A percentile compares a stretch with the other conserved stretches of the same genome.
Evolutionary conservation across 2,329 filamentous ascomycete species (phyloP).

Genomic region (Aquanectria penicillioides): DNA sequence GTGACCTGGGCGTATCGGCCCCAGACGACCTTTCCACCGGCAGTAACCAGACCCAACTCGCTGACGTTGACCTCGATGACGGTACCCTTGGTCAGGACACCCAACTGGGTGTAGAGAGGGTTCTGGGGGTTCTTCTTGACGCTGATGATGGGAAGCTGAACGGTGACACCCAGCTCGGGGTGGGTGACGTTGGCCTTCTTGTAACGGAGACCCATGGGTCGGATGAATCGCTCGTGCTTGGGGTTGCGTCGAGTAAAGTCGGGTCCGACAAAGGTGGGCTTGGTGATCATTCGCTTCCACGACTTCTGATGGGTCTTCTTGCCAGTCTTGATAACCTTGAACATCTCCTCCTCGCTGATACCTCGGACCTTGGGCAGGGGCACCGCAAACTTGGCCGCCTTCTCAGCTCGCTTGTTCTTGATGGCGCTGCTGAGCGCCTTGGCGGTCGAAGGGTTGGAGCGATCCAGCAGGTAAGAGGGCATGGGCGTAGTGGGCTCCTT

Average conservation of each 20-base stretch:
- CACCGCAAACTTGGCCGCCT: conserved; percentile 92
- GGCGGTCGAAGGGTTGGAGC: conserved; percentile 66
- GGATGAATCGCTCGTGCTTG: conserved; percentile 72
- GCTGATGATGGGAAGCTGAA: conserved; percentile 82
- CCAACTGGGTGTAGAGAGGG: conserved; percentile 90
- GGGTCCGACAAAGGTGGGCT: conserved; percentile 79
- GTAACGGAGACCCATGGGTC: conserved; percentile 61
- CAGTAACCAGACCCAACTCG: conserved; percentile 90
- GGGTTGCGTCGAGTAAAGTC: conserved; percentile 92
- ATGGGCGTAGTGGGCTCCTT: conserved; percentile 85
- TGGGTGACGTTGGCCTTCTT: conserved; percentile 69
- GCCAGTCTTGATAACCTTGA: conserved; percentile 94
- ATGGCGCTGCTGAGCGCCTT: conserved; percentile 85
- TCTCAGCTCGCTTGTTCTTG: conserved; percentile 95
- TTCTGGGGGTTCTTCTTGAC: conserved; percentile 79
- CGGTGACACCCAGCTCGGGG: conserved; percentile 85
- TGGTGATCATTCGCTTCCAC: conserved; percentile 76
- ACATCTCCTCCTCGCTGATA: conserved; percentile 97
- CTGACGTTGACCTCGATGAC: conserved; percentile 90
- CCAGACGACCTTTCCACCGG: conserved; percentile 93
- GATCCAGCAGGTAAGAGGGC: conserved; percentile 93
- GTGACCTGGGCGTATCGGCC: conserved; percentile 74
- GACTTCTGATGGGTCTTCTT: conserved; percentile 92
- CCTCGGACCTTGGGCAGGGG: conserved; percentile 92
- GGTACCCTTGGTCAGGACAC: conserved; percentile 86